phyloP scores from a whole-genome alignment of 306 rosid genomes.

The Phaseolus lunatus region DNA sequence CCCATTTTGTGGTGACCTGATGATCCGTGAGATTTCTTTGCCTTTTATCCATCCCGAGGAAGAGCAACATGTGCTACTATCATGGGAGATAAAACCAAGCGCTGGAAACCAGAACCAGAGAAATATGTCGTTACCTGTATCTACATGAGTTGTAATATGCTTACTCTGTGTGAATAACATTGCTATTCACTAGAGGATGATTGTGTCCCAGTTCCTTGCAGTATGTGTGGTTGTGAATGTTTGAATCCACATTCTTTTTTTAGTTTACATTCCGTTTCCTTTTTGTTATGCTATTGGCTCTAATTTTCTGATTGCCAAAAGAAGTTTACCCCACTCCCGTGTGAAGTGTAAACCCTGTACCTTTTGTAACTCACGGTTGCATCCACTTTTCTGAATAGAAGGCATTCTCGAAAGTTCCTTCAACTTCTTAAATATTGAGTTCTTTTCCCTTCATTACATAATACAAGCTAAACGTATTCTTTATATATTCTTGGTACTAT shows the following conservation, averaged over 20 bases:
- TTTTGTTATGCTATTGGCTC: slow-evolving; percentile 2
- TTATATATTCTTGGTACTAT: not conserved
- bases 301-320: slow-evolving; percentile 23
- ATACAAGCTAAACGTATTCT: not conserved
- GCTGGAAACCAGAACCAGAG: slow-evolving; percentile 79
- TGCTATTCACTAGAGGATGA: not conserved
- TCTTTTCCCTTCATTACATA: not conserved
- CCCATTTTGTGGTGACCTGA: slow-evolving; percentile 93
- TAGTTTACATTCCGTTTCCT: not conserved
- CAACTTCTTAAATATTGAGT: not conserved
- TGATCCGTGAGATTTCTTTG: slow-evolving; percentile 90
- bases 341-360: slow-evolving; percentile 42
- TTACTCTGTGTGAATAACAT: slow-evolving; percentile 11
- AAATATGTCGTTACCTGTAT: slow-evolving; percentile 62
- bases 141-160: slow-evolving; percentile 51
- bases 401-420: not conserved
- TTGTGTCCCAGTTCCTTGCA: slow-evolving; percentile 22
- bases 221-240: slow-evolving; percentile 36
- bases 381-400: not conserved
- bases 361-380: slow-evolving; percentile 7
- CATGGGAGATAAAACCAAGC: slow-evolving; percentile 86
- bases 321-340: slow-evolving; percentile 18
- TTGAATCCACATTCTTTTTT: not conserved
- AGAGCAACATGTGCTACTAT: slow-evolving; percentile 62
- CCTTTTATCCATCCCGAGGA: slow-evolving; percentile 77